These are phyloP conservation scores for Colletotrichum coccodes DNA, from an alignment of 2,329 filamentous ascomycete genomes.

Conservation along the genomic window DNA sequence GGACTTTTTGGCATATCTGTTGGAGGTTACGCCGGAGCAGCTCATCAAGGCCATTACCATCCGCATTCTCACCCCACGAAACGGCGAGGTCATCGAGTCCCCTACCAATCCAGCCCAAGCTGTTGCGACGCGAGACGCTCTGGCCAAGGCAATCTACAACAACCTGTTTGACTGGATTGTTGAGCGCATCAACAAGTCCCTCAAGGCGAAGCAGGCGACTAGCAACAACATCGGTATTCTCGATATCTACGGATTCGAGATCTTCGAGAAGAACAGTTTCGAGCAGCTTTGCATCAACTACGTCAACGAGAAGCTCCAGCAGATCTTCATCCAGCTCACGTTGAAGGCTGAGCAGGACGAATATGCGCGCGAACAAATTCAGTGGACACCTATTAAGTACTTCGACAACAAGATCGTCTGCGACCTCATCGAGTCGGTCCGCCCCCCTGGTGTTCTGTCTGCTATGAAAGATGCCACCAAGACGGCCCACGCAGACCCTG, in stretches of 20 bases:
- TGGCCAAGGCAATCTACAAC: conserved; percentile 96
- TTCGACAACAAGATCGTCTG: conserved; percentile 99
- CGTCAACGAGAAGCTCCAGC: conserved; percentile 98
- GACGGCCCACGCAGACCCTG: conserved; percentile 95
- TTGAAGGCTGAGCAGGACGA: conserved; percentile 98
- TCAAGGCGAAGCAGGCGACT: conserved; percentile 80
- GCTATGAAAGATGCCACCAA: conserved; percentile 98
- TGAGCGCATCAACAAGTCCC: conserved; percentile 86
- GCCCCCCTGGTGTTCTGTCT: conserved; percentile 92
- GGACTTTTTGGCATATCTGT: conserved; percentile 91
- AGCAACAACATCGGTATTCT: conserved; percentile 93
- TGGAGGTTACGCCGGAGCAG: conserved; percentile 85
- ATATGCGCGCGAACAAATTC: conserved; percentile 93
- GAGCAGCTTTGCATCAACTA: conserved; percentile 99
- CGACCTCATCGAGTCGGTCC: conserved; percentile 91
- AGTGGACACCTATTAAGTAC: conserved; percentile 99
- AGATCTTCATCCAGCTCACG: conserved; percentile 98
- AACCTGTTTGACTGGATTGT: conserved; percentile 99
- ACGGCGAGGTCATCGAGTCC: conserved; percentile 74
- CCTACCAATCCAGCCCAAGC: conserved; percentile 92
- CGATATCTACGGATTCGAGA: conserved; percentile 99
- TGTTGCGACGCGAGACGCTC: conserved; percentile 84
- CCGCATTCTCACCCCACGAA: conserved; percentile 79
- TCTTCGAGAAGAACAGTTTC: conserved; percentile 99
- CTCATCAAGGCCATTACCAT: conserved; percentile 90